Evolutionary conservation across 73 alveolate genomes (phyloP), one percentile per base, ranked within the genome.

Genomic region (Paramecium tetraurelia): DNA sequence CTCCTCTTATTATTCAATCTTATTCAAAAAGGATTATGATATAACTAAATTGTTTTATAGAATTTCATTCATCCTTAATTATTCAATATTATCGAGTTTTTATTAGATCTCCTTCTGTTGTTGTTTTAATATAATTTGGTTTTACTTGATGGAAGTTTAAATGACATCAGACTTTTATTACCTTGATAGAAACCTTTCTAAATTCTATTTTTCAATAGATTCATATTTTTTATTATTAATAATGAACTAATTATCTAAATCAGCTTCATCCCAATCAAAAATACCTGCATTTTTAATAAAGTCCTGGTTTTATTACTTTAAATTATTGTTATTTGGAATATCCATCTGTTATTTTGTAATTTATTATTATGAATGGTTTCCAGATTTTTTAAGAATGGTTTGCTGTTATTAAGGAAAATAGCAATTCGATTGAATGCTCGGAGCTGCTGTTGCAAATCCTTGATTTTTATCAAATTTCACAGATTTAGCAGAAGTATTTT

Each of bases 181-280:
- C 59, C 38, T 75, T 0, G 36, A 29, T 16, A 75, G 1, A 35
- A 33, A 75, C 38, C n/a, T 12, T 75, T 75, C 33, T 75, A 12
- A 29, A 75, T 75, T 75, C n/a, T 5, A 4, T 20, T 75, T 75
- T 41, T 75, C 87, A 11, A 75, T 75, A 36, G 58, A n/a, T 75
- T 38, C 59, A 35, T n/a, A 40, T 6, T 43, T 72, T 41, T 44
- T 4, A 80, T 7, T 44, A 5, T 36, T 6, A 22, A 80, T 80
- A 44, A 3, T 4, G 38, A 44, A 80, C 1, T 46, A 2, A 80
- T 80, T 63, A 80, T 80, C 90, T 27, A 27, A 27, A 7, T 40
- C 48, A 24, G 36, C 87, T 36, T 80, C 90, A 41, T 80, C 70
- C 90, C 90, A 80, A 7, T 48, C 48, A 22, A 80, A 35, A 31